Conservation (phyloP, 2,329 filamentous ascomycete species). For the Epichloe sibirici region DNA sequence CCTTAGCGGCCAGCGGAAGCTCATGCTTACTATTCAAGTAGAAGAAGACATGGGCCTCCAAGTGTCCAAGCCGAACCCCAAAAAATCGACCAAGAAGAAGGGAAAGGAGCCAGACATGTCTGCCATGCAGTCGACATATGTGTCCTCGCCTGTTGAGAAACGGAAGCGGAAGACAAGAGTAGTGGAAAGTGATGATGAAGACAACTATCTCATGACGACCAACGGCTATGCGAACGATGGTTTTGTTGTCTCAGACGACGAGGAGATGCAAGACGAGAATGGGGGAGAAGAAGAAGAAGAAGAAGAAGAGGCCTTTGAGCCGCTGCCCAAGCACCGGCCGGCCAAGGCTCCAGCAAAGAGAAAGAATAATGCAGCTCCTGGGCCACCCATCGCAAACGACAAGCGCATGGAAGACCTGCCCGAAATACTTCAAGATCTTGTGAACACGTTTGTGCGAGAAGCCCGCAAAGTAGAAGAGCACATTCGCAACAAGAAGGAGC, state of each 20-base stretch:
- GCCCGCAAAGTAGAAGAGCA: conserved; percentile 49
- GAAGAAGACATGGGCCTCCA: conserved; percentile 19
- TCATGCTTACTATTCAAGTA: conserved; percentile 32
- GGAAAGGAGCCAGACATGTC: conserved; percentile 22
- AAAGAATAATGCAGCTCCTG: conserved; percentile 17
- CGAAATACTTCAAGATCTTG: conserved; percentile 48
- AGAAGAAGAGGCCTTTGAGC: conserved; percentile 35
- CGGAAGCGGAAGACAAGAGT: conserved; percentile 16
- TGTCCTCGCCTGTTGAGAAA: conserved; percentile 39
- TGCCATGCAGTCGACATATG: conserved; percentile 32
- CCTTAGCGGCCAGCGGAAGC: conserved; percentile 29
- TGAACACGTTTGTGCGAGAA: conserved; percentile 52
- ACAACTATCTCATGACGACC: conserved; percentile 27
- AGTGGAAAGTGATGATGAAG: conserved; percentile 21
- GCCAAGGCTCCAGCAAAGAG: conserved; percentile 17
- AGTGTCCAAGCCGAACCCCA: conserved; percentile 18
- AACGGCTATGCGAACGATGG: conserved; percentile 37
- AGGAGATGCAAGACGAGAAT: conserved; percentile 17
- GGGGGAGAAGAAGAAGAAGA: conserved; percentile 26
- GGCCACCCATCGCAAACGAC: conserved; percentile 47
- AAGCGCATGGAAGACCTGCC: conserved; percentile 39
- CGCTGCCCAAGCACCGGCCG: conserved; percentile 26
- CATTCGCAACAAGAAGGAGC: conserved; percentile 45
- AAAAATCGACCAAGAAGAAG: conserved; percentile 26
- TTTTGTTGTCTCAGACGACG: conserved; percentile 33